phyloP scores from a whole-genome alignment of 805 yeast species.

The Candida wancherniae region DNA sequence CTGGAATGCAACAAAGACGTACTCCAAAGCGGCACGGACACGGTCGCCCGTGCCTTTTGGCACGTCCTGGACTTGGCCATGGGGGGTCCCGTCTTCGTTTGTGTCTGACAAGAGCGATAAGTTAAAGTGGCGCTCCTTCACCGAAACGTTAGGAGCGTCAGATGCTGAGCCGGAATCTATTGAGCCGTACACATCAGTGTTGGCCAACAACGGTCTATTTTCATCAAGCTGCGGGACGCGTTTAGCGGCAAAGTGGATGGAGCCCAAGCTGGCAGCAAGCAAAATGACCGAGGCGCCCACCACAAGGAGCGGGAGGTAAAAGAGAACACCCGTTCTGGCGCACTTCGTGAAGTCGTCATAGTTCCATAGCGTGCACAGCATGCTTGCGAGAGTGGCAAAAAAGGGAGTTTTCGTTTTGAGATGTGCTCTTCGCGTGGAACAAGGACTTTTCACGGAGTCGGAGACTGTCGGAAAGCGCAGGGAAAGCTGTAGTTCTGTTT shows the following conservation, averaged over 20 bases:
- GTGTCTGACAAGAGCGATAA: constrained; percentile 49
- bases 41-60: constrained; percentile 51
- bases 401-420: background rate
- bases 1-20: constrained; percentile 40
- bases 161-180: constrained; percentile 10
- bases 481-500: too few relatives aligned
- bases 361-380: constrained; percentile 41
- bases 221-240: constrained; percentile 21
- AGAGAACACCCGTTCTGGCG: constrained; percentile 40
- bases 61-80: constrained; percentile 47
- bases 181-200: constrained; percentile 30
- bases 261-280: constrained; percentile 17
- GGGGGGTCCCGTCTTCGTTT: constrained; percentile 57
- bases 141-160: constrained; percentile 16
- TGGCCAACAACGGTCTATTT: constrained; percentile 31
- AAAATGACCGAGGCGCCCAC: constrained; percentile 26
- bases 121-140: constrained; percentile 63
- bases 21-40: constrained; percentile 48
- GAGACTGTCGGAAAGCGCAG: too few relatives aligned
- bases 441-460: too few relatives aligned
- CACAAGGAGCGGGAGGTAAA: constrained; percentile 26
- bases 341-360: constrained; percentile 59
- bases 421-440: too few relatives aligned
- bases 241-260: constrained; percentile 6
- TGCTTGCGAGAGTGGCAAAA: constrained; percentile 1